phyloP scores from a whole-genome alignment of 768 basidiomycete species.

The Lactarius evosmus region DNA sequence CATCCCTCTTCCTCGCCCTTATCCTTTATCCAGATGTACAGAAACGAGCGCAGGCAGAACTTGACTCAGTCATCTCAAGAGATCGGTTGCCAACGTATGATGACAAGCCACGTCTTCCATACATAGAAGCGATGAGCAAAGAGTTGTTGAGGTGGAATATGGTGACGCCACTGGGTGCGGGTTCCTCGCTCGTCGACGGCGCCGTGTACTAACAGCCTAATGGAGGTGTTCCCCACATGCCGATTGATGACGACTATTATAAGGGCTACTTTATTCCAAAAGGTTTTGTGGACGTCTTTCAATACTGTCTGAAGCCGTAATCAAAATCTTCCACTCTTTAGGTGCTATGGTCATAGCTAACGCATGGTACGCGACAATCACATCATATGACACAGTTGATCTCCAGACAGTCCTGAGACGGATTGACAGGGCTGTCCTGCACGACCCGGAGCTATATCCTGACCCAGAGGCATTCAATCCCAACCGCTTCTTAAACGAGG shows the following conservation, averaged over 20 bases:
- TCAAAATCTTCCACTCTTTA: background rate
- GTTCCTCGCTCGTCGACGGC: too few species aligned
- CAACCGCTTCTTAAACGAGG: slow-evolving; percentile 28
- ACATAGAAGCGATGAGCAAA: slow-evolving; percentile 28
- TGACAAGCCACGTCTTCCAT: too few species aligned
- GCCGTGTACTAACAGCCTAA: background rate
- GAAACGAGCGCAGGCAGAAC: too few species aligned
- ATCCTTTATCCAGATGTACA: slow-evolving; percentile 30
- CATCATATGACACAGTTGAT: too few species aligned
- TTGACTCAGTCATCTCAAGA: slow-evolving; percentile 32
- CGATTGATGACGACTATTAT: too few species aligned
- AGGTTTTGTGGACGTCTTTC: slow-evolving; percentile 30
- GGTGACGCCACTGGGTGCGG: slow-evolving; percentile 24
- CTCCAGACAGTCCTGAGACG: too few species aligned
- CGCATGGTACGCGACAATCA: slow-evolving; percentile 30
- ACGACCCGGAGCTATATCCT: slow-evolving; percentile 30
- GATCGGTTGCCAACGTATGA: too few species aligned
- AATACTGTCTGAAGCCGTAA: slow-evolving; percentile 11
- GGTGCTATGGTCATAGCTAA: slow-evolving; percentile 28
- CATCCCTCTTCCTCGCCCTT: slow-evolving; percentile 33
- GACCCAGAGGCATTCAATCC: slow-evolving; percentile 32
- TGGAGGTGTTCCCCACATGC: slow-evolving; percentile 24
- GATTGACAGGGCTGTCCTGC: slow-evolving; percentile 5
- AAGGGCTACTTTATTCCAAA: too few species aligned
- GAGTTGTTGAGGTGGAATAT: slow-evolving; percentile 30